Base-by-base conservation (phyloP, 495 filamentous ascomycete species). In the Aspergillus funiculosus region DNA sequence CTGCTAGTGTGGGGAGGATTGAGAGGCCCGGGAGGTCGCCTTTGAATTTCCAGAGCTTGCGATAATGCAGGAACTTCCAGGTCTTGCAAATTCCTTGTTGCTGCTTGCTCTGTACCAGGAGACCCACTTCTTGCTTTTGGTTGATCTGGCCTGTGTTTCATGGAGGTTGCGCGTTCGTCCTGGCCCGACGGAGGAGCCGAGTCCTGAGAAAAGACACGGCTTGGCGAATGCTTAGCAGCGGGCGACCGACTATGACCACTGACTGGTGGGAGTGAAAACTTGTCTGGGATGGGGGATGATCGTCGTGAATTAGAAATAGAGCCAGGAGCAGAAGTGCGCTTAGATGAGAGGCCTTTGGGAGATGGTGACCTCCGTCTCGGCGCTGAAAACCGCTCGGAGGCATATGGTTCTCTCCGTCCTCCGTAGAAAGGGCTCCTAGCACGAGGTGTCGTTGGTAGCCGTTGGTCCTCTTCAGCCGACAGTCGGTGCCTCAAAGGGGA, bases 281-380 rank as follows among this genome's bases (percentile, higher is more conserved):
- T 54, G 11, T 71, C 67, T 28, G 51, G 45, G 30, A 54, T 50
- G 14, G 66, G 64, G 10, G 67, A 69, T n/a, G 67, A 66, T 25
- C 62, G 54, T 42, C 63, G 62, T 32, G 66, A 72, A 29, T 66
- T 67, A 3, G 67, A 53, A 22, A 53, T 54, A n/a, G 69, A 72
- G n/a, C 47, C 55, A 20, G 53, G 54, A 2, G 64, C 60, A 29
- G 64, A 68, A 10, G 56, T 46, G 18, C 62, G 58, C 15, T 48
- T 50, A 21, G 66, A 59, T 4, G 54, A 54, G 20, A 36, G 45
- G 18, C 52, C 52, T 35, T 52, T 62, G 2, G 53, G 63, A 29
- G 63, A 62, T 24, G 58, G 57, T 29, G 67, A 63, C 6, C 59
- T 51, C 28, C 55, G 55, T 28, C 39, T 50, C 36, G 31, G 48